Conservation (phyloP, 352 stramenopile genomes). For the Pilasporangium apinafurcum region DNA sequence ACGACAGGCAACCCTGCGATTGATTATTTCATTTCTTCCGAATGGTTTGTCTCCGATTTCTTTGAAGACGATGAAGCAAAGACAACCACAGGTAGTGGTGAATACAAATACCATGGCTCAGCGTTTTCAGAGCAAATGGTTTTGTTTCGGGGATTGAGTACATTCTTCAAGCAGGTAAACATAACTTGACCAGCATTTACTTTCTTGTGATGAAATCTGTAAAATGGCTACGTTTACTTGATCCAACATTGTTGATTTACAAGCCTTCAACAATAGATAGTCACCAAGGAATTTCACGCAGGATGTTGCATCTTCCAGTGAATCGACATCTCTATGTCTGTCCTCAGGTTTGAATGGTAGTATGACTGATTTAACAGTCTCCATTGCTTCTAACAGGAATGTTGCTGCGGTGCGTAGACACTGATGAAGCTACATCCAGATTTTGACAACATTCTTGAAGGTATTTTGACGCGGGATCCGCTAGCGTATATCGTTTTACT, state of each 20-base stretch:
- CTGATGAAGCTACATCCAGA: slow-evolving; percentile 60
- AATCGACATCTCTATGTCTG: slow-evolving; percentile 49
- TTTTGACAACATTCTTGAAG: slow-evolving; percentile 37
- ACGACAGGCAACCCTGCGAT: slow-evolving; percentile 65
- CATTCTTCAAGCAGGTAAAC: slow-evolving; percentile 31
- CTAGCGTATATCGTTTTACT: slow-evolving; percentile 35
- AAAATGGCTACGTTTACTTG: not conserved
- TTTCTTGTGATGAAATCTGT: not conserved
- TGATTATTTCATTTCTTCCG: slow-evolving; percentile 80
- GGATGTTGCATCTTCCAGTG: slow-evolving; percentile 27
- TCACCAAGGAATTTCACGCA: slow-evolving; percentile 24
- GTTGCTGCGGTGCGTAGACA: slow-evolving; percentile 39
- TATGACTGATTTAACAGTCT: not conserved
- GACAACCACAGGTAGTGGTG: slow-evolving; percentile 7
- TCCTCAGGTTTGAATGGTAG: slow-evolving; percentile 22
- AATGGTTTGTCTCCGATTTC: slow-evolving; percentile 35
- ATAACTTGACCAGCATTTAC: not conserved
- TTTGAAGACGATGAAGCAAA: slow-evolving; percentile 4
- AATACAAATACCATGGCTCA: slow-evolving; percentile 16
- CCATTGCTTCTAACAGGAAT: too few relatives aligned
- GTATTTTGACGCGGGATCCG: slow-evolving; percentile 30
- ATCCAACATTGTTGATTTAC: not conserved
- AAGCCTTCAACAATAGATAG: not conserved
- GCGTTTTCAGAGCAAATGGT: slow-evolving; percentile 68
- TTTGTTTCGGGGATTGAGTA: slow-evolving; percentile 57